Evolutionary conservation across 768 basidiomycete species (phyloP).

Genomic region (Gyrodon lividus): DNA sequence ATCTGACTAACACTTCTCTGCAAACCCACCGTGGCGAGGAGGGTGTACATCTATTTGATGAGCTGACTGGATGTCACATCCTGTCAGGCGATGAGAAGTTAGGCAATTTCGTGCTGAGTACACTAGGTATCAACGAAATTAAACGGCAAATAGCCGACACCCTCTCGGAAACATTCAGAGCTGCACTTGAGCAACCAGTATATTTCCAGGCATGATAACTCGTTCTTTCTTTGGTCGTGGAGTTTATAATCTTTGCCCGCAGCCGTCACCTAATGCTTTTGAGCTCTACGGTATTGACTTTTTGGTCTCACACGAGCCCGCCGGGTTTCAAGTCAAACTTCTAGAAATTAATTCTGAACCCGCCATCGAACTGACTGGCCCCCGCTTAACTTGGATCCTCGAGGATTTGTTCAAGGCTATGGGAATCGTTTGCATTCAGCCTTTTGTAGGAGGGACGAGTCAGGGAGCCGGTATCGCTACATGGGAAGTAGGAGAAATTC

Average conservation of each 20-base stretch:
- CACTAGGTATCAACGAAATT: constrained; percentile 48
- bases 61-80: constrained; percentile 67
- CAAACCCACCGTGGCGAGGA: constrained; percentile 68
- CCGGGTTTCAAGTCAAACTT: constrained; percentile 60
- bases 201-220: constrained; percentile 70
- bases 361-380: constrained; percentile 91
- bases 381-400: constrained; percentile 75
- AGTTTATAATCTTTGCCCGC: constrained; percentile 3
- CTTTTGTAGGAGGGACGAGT: constrained; percentile 41
- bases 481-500: constrained; percentile 55
- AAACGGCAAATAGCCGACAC: constrained; percentile 60
- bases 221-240: neutral
- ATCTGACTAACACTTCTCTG: constrained; percentile 91
- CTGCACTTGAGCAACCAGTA: constrained; percentile 76
- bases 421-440: constrained; percentile 63
- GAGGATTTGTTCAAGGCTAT: constrained; percentile 78
- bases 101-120: constrained; percentile 15
- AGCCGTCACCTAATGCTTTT: constrained; percentile 90
- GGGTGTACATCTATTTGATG: constrained; percentile 75
- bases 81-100: constrained; percentile 34
- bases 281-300: constrained; percentile 97
- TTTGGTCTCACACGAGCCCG: constrained; percentile 54
- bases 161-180: constrained; percentile 80
- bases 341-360: constrained; percentile 95
- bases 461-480: neutral